phyloP scores from a whole-genome alignment of 768 basidiomycete genomes.

The Rhodotorula taiwanensis region DNA sequence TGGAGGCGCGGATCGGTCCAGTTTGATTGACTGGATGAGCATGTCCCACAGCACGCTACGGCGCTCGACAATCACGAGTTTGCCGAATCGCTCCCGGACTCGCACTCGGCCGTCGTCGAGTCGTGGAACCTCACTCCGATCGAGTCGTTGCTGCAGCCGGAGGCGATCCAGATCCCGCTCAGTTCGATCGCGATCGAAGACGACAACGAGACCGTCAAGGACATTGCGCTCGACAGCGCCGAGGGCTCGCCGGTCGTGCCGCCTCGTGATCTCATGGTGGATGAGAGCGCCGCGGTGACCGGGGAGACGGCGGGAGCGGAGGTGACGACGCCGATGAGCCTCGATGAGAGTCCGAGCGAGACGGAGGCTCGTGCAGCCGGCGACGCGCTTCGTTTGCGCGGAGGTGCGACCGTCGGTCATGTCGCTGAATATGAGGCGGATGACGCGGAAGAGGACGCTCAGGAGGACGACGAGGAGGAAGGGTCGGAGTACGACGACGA shows the following conservation, averaged over 20 bases:
- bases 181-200: neutral
- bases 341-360: slow-evolving; percentile 7
- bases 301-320: neutral
- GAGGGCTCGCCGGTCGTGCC: neutral
- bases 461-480: slow-evolving; percentile 16
- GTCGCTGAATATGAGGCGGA: slow-evolving; percentile 46
- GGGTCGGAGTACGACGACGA: slow-evolving; percentile 44
- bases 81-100: neutral
- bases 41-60: slow-evolving; percentile 10
- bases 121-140: slow-evolving; percentile 13
- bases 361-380: slow-evolving; percentile 8
- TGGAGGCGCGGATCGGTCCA: no score
- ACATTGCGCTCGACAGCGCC: slow-evolving; percentile 9
- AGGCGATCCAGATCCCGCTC: neutral
- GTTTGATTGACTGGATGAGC: no score
- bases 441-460: slow-evolving; percentile 42
- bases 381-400: slow-evolving; percentile 5
- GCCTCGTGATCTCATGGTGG: neutral
- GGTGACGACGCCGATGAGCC: slow-evolving; percentile 7
- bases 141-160: neutral
- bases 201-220: slow-evolving; percentile 5
- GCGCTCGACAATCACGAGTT: slow-evolving; percentile 21
- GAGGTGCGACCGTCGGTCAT: slow-evolving; percentile 44
- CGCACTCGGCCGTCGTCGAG: neutral
- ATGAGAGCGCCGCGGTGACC: neutral